Percentiles rank a stretch among this genome's conserved stretches.
Conservation (phyloP, 148 eudicot genomes). For the Fagopyrum homotropicum region DNA sequence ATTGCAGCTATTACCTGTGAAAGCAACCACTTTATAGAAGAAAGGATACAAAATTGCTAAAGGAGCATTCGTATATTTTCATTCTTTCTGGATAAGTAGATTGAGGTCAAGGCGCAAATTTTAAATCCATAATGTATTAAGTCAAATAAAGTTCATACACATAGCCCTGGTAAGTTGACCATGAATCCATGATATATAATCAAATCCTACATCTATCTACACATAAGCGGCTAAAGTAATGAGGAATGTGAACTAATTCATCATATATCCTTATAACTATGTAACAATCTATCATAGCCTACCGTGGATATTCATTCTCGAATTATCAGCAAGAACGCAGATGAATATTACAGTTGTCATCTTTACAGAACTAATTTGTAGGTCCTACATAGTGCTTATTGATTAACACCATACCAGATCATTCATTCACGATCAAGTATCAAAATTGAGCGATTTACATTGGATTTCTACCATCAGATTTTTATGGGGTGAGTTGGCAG, state of each 20-base stretch:
- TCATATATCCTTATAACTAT: neutral
- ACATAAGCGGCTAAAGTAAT: neutral
- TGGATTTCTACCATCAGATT: neutral
- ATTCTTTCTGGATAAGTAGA: neutral
- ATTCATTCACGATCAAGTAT: neutral
- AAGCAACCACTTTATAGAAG: constrained; percentile 1
- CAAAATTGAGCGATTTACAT: neutral
- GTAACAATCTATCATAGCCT: neutral
- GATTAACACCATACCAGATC: neutral
- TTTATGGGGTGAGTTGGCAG: neutral
- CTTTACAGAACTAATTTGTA: constrained; percentile 3
- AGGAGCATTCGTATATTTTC: neutral
- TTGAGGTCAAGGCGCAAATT: neutral
- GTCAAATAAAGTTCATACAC: neutral
- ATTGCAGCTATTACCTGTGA: constrained; percentile 81
- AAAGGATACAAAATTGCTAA: constrained; percentile 9
- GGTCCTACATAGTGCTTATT: neutral
- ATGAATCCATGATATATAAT: neutral
- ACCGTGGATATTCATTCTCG: neutral
- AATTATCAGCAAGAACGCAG: neutral
- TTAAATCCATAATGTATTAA: neutral
- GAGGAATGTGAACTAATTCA: neutral
- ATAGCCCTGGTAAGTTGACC: neutral
- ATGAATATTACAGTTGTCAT: neutral
- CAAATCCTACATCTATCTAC: neutral